A percentile compares a stretch with the other conserved stretches of the same genome.
These are phyloP conservation scores for Teratosphaeria destructans DNA, from an alignment of 2,329 filamentous ascomycete species.

Conservation along the genomic window DNA sequence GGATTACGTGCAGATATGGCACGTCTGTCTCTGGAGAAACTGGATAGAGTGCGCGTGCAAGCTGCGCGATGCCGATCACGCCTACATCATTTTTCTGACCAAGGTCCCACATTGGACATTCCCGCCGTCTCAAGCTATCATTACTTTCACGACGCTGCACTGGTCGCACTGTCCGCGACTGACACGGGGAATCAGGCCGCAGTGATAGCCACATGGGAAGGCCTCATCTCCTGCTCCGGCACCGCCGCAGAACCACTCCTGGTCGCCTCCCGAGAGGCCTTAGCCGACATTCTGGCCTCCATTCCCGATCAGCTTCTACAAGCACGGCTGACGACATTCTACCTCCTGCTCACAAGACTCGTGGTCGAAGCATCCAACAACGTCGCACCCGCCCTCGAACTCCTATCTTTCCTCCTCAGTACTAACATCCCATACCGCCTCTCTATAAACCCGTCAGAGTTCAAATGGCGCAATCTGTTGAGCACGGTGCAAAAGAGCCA, in stretches of 20 bases:
- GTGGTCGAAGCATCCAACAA: constrained; percentile 9
- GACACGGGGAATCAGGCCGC: not conserved
- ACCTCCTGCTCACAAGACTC: constrained; percentile 12
- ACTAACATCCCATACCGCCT: constrained; percentile 34
- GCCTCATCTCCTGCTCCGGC: constrained; percentile 62
- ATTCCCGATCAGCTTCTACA: constrained; percentile 3
- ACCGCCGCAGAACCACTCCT: constrained; percentile 68
- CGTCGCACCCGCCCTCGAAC: constrained; percentile 56
- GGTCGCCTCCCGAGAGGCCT: constrained; percentile 55
- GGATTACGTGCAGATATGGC: constrained; percentile 29
- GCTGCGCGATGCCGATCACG: constrained; percentile 40
- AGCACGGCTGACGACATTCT: constrained; percentile 13
- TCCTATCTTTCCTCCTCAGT: constrained; percentile 58
- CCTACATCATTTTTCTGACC: not conserved
- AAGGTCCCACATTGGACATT: constrained; percentile 6
- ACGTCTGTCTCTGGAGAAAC: constrained; percentile 73
- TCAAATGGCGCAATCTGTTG: constrained; percentile 58
- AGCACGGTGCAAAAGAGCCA: constrained; percentile 65
- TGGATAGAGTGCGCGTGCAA: constrained; percentile 70
- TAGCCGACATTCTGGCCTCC: constrained; percentile 37
- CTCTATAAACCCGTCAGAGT: constrained; percentile 30
- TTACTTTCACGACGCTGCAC: constrained; percentile 14
- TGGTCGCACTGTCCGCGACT: constrained; percentile 3
- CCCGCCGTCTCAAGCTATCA: constrained; percentile 14
- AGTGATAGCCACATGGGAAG: constrained; percentile 48